A percentile compares a stretch with the other conserved stretches of the same genome.
These are phyloP conservation scores for Trichoderma semiorbis DNA, from an alignment of 2,329 filamentous ascomycete genomes.

Conservation along the genomic window DNA sequence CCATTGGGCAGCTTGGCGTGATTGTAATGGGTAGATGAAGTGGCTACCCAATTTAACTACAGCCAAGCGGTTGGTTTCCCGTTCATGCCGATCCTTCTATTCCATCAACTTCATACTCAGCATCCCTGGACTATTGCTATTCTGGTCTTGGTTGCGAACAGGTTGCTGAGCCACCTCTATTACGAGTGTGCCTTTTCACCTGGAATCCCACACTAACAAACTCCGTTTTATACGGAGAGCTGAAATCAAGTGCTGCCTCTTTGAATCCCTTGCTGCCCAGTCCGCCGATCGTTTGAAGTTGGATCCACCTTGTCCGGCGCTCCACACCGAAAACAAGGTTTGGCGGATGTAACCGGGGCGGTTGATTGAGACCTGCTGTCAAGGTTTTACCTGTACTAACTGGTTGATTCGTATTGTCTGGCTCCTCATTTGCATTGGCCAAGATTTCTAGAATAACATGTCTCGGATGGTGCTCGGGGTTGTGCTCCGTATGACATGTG, in stretches of 20 bases:
- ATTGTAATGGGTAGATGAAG: background rate
- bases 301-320: background rate
- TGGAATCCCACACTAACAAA: background rate
- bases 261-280: background rate
- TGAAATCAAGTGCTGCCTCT: background rate
- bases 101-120: background rate
- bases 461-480: background rate
- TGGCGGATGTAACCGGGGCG: constrained; percentile 5
- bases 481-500: background rate
- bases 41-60: background rate
- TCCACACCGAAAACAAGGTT: constrained; percentile 10
- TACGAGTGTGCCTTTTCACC: background rate
- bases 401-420: background rate
- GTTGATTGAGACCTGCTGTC: background rate
- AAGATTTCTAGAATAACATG: background rate
- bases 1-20: background rate
- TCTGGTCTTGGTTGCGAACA: background rate
- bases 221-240: constrained; percentile 8
- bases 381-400: background rate
- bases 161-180: background rate
- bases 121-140: background rate
- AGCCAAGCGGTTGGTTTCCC: background rate
- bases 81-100: background rate
- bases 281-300: background rate
- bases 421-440: background rate